These are phyloP conservation scores for Rhodotorula sp. DNA, from an alignment of 1,284 basidiomycete species.

Conservation along the genomic window DNA sequence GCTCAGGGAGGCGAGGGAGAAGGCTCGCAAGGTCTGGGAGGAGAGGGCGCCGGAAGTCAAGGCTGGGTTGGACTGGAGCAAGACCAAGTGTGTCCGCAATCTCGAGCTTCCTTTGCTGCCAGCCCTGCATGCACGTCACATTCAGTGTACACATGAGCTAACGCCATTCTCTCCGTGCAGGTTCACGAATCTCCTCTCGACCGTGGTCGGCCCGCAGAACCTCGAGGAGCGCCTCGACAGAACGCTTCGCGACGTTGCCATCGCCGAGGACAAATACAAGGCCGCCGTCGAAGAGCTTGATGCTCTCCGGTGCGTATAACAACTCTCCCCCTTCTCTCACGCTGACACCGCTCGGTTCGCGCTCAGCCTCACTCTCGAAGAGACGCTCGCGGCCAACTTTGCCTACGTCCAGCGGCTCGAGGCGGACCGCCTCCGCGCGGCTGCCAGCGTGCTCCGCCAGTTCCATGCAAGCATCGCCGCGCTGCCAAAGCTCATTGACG, in stretches of 20 bases:
- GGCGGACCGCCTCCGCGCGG: conserved; percentile 42
- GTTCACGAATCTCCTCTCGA: conserved; percentile 32
- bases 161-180: neutral
- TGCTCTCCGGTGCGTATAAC: conserved; percentile 20
- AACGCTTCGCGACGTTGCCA: conserved; percentile 33
- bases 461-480: conserved; percentile 25
- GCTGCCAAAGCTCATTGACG: conserved; percentile 18
- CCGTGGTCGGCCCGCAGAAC: conserved; percentile 25
- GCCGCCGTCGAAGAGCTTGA: conserved; percentile 20
- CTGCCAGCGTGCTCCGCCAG: conserved; percentile 30
- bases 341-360: too few relatives aligned
- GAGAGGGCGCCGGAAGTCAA: conserved; percentile 27
- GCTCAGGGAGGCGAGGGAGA: neutral
- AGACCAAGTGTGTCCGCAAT: conserved; percentile 25
- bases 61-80: conserved; percentile 32
- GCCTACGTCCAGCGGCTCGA: conserved; percentile 42
- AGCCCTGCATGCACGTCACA: too few relatives aligned
- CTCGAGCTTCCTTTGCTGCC: neutral
- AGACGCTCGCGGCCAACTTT: conserved; percentile 33
- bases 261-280: conserved; percentile 39
- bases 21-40: neutral
- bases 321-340: too few relatives aligned
- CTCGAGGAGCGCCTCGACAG: conserved; percentile 23
- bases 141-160: neutral
- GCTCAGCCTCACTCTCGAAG: conserved; percentile 41